Evolutionary conservation across 208 protist genomes (phyloP), one percentile per base, ranked within the genome.

Genomic region (Endotrypanum monterogeii): DNA sequence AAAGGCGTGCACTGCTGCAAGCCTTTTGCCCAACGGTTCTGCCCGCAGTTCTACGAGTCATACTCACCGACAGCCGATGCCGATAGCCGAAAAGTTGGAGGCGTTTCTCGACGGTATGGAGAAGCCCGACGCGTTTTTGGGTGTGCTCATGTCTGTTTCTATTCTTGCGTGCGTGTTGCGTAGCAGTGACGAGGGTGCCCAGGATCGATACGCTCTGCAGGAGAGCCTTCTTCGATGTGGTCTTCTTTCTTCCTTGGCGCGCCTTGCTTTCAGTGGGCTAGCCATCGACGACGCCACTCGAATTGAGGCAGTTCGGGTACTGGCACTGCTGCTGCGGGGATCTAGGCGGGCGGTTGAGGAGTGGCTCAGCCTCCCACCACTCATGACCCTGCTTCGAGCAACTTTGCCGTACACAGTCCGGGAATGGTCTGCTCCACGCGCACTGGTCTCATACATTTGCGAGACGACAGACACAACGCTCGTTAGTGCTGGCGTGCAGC

Each of bases 291-390:
- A 94, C 67, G 87, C 83, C 41, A 84, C 76, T 3, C 88, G 89
- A 50, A 94, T 96, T 44, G 92, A 92, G 58, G 80, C 90, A 2
- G 78, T 96, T 57, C 84, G 92, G 12, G 82, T 84, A 41, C 71
- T 96, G 2, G 82, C 83, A 7, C 32, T 74, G 57, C 71, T 94
- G 56, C 73, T 96, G 23, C 60, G 74, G 20, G 71, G 76, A 8
- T 83, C 76, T 46, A 67, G 66, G 50, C 67, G 73, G 3, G 82
- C 77, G 25, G 73, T 93, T 48, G 75, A 90, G 51, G 82, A 91
- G 55, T 89, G 92, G 79, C 63, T 86, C 28, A 44, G 9, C n/a
- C 23, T 52, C 11, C 61, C 50, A 3, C 55, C 58, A 5, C 30
- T 87, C 32, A 56, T 44, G 30, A 82, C 76, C 32, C 60, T 87